These are phyloP conservation scores for Capronia epimyces DNA, from an alignment of 2,329 filamentous ascomycete genomes.

Conservation along the genomic window DNA sequence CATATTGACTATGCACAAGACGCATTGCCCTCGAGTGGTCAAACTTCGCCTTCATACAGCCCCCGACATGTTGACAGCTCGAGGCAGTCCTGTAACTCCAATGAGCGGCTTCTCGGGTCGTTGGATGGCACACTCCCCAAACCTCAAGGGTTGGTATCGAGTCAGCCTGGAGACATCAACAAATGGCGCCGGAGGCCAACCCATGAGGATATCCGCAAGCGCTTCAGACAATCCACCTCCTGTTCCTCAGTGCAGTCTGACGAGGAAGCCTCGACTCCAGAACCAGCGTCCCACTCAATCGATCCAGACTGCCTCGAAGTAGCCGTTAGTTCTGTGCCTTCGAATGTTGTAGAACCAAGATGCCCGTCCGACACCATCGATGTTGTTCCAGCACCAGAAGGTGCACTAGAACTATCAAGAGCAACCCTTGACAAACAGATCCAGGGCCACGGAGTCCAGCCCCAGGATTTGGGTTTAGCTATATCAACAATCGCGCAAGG, in stretches of 20 bases:
- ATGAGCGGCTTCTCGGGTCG: neutral
- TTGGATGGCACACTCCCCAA: neutral
- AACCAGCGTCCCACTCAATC: neutral
- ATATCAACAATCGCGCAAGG: neutral
- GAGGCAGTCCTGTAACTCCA: neutral
- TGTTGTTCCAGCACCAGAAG: too few relatives aligned
- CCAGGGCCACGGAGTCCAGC: neutral
- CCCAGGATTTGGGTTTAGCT: neutral
- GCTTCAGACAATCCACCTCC: slow-evolving; percentile 1
- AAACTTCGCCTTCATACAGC: neutral
- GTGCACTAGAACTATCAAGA: too few relatives aligned
- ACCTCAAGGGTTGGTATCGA: neutral
- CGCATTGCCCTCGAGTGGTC: too few relatives aligned
- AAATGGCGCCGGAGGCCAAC: slow-evolving; percentile 9
- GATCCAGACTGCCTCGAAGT: neutral
- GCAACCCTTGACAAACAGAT: neutral
- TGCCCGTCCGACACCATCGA: too few relatives aligned
- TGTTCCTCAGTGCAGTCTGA: neutral
- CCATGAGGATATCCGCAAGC: slow-evolving; percentile 12
- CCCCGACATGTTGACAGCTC: neutral
- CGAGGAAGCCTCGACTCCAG: neutral
- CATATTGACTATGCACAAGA: neutral
- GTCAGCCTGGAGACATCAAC: neutral
- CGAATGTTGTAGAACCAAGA: too few relatives aligned
- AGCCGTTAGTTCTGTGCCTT: neutral